These are phyloP conservation scores for Alnus rubra DNA, from an alignment of 306 rosid species.

Conservation along the genomic window DNA sequence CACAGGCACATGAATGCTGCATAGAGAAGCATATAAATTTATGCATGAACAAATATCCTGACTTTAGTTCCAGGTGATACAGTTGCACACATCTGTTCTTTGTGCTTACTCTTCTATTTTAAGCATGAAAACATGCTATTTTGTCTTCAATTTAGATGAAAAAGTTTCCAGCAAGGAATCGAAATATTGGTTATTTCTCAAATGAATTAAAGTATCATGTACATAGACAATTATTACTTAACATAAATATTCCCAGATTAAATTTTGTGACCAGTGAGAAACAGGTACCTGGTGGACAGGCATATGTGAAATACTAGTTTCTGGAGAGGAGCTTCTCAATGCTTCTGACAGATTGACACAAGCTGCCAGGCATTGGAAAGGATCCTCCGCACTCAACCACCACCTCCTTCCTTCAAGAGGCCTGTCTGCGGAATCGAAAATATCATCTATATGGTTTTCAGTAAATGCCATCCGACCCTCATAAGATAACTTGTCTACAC, in stretches of 20 bases:
- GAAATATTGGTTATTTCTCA: conserved; percentile 2
- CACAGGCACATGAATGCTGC: neutral
- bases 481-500: conserved; percentile 77
- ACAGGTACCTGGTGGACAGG: conserved; percentile 89
- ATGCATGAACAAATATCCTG: neutral
- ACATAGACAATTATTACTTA: neutral
- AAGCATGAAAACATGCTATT: neutral
- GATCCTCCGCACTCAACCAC: conserved; percentile 99
- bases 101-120: neutral
- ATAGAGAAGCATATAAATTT: neutral
- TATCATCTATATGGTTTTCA: conserved; percentile 66
- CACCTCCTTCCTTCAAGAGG: conserved; percentile 90
- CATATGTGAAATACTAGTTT: conserved; percentile 73
- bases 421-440: conserved; percentile 82
- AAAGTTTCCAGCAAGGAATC: conserved; percentile 6
- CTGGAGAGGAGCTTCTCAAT: conserved; percentile 86
- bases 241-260: conserved; percentile 9
- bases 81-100: neutral
- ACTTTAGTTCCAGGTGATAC: neutral
- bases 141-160: neutral
- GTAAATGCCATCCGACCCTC: conserved; percentile 72
- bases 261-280: conserved; percentile 10
- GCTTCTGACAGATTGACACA: conserved; percentile 86
- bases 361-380: conserved; percentile 90
- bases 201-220: conserved; percentile 7